phyloP scores from a whole-genome alignment of 768 basidiomycete species.

The Pisolithus albus region DNA sequence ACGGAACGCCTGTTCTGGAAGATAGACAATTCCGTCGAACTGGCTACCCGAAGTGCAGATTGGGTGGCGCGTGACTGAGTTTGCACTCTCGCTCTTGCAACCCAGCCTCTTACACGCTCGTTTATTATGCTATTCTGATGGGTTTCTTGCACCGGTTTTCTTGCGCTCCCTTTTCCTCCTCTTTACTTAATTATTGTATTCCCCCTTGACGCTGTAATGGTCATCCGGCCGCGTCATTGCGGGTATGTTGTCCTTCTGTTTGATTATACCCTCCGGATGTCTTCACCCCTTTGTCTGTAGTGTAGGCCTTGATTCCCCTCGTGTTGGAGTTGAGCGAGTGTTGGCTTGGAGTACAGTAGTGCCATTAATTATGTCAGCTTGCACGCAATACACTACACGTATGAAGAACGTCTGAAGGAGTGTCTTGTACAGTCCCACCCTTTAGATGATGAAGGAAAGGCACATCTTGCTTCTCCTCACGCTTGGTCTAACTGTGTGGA shows the following conservation, averaged over 20 bases:
- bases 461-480: too few relatives aligned
- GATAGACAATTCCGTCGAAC: slow-evolving; percentile 82
- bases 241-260: slow-evolving; percentile 1
- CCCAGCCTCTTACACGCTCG: not conserved
- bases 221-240: slow-evolving; percentile 9
- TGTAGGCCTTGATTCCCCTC: slow-evolving; percentile 9
- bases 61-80: slow-evolving; percentile 62
- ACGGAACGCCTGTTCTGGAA: slow-evolving; percentile 93
- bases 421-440: too few relatives aligned
- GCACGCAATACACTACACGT: slow-evolving; percentile 10
- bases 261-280: slow-evolving; percentile 8
- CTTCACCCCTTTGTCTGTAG: slow-evolving; percentile 14
- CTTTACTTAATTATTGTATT: slow-evolving; percentile 14
- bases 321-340: slow-evolving; percentile 3
- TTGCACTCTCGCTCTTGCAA: not conserved
- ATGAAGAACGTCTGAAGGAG: not conserved
- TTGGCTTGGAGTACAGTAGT: slow-evolving; percentile 13
- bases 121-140: slow-evolving; percentile 2
- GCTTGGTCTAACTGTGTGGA: too few relatives aligned
- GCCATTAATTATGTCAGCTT: slow-evolving; percentile 12
- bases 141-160: slow-evolving; percentile 8
- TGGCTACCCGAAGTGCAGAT: slow-evolving; percentile 77
- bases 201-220: slow-evolving; percentile 17
- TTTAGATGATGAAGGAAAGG: too few relatives aligned
- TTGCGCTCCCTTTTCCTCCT: not conserved